These are phyloP conservation scores for Lolium perenne DNA, from an alignment of 176 grass and related monocot species.

Conservation along the genomic window DNA sequence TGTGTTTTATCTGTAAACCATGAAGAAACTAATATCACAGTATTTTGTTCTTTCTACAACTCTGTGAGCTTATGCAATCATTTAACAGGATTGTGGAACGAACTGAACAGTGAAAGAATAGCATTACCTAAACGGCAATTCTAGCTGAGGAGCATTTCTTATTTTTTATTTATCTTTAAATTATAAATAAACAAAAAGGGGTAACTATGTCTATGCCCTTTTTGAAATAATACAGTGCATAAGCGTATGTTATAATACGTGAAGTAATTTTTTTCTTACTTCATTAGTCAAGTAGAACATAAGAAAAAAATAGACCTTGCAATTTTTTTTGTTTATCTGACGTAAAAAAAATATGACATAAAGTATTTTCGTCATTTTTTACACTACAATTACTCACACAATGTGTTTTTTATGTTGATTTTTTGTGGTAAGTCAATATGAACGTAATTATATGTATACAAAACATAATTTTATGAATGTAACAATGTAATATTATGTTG, in stretches of 20 bases:
- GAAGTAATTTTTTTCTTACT: no score
- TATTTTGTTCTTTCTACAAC: neutral
- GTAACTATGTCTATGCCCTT: neutral
- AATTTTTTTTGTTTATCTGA: no score
- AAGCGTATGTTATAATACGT: neutral
- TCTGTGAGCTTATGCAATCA: neutral
- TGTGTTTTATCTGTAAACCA: conserved; percentile 13
- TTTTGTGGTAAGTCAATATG: no score
- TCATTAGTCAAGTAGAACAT: no score
- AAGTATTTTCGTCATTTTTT: no score
- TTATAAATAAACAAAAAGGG: neutral
- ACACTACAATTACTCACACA: no score
- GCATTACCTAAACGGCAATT: conserved; percentile 31
- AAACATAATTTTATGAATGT: no score
- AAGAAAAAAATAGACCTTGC: no score
- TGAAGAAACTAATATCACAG: neutral
- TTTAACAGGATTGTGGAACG: neutral
- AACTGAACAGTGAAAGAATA: conserved; percentile 1
- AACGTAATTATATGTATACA: no score
- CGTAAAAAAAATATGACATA: no score
- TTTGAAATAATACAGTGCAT: conserved; percentile 14
- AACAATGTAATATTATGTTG: no score
- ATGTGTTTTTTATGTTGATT: no score
- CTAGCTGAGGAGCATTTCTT: conserved; percentile 14
- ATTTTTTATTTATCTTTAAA: conserved; percentile 17